These are phyloP conservation scores for Pulveroboletus sp. DNA, from an alignment of 768 basidiomycete genomes.

Conservation along the genomic window DNA sequence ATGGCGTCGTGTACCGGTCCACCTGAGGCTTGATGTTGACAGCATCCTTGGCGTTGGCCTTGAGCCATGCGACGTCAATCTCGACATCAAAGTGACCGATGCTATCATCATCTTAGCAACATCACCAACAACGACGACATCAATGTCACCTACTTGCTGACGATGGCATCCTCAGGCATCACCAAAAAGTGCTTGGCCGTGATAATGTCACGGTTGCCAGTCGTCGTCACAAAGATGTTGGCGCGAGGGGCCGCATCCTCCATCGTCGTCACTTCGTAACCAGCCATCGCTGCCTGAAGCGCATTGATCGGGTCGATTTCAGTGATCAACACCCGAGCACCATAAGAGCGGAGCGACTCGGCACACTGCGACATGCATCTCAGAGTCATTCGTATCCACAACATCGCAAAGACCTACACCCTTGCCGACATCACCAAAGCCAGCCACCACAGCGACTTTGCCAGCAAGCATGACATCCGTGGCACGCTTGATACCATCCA, in stretches of 20 bases:
- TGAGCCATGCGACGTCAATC: slow-evolving; percentile 98
- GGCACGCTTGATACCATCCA: slow-evolving; percentile 99
- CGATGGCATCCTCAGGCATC: slow-evolving; percentile 99
- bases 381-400: background rate
- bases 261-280: slow-evolving; percentile 98
- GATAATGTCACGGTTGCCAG: slow-evolving; percentile 98
- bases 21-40: slow-evolving; percentile 99
- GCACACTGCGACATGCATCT: slow-evolving; percentile 70
- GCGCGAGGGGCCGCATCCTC: slow-evolving; percentile 88
- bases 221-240: slow-evolving; percentile 97
- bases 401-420: slow-evolving; percentile 61
- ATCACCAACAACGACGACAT: background rate
- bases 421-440: slow-evolving; percentile 99
- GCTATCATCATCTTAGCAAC: slow-evolving; percentile 36
- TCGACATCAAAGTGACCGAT: slow-evolving; percentile 87
- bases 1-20: slow-evolving; percentile 92
- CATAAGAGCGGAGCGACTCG: slow-evolving; percentile 95
- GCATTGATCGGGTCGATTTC: slow-evolving; percentile 99
- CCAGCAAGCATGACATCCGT: slow-evolving; percentile 99
- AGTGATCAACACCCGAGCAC: slow-evolving; percentile 92
- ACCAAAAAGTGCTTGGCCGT: slow-evolving; percentile 83
- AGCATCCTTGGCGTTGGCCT: slow-evolving; percentile 79
- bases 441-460: slow-evolving; percentile 98
- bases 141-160: slow-evolving; percentile 79
- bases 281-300: slow-evolving; percentile 99